Evolutionary conservation across 1,284 basidiomycete species (phyloP).

Genomic region (Cryptococcus neoformans): DNA sequence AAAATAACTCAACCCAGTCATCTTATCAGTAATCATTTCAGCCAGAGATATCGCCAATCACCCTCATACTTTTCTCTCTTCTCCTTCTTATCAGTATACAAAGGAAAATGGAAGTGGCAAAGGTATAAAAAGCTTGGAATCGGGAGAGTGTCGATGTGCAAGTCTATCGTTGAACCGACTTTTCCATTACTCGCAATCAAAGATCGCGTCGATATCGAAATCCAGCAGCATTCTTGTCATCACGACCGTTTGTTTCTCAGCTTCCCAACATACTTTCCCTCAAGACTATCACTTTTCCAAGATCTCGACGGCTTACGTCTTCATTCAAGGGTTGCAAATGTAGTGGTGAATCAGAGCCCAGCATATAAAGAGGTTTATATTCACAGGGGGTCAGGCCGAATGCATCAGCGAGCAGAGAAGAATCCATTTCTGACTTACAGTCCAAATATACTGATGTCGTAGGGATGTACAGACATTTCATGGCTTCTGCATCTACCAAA

Average conservation of each 20-base stretch:
- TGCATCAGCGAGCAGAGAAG: constrained; percentile 13
- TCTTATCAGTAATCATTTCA: too few relatives aligned
- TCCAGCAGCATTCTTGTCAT: background rate
- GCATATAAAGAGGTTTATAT: background rate
- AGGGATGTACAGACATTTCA: constrained; percentile 31
- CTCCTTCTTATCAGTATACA: too few relatives aligned
- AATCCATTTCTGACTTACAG: constrained; percentile 20
- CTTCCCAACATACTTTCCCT: constrained; percentile 22
- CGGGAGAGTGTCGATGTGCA: too few relatives aligned
- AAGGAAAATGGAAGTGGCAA: too few relatives aligned
- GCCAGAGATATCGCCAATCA: too few relatives aligned
- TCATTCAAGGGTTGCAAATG: constrained; percentile 6
- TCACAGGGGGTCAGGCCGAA: constrained; percentile 10
- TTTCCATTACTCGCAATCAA: too few relatives aligned
- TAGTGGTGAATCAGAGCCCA: constrained; percentile 25
- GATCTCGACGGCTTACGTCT: constrained; percentile 12
- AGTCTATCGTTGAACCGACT: too few relatives aligned
- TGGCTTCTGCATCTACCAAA: constrained; percentile 24
- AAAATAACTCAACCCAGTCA: too few relatives aligned
- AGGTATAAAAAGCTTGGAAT: too few relatives aligned
- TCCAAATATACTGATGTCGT: constrained; percentile 15
- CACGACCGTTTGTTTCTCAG: constrained; percentile 8
- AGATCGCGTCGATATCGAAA: background rate
- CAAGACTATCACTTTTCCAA: constrained; percentile 25
- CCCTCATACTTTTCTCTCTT: too few relatives aligned